phyloP scores from a whole-genome alignment of 805 yeast genomes.

The Suhomyces vadensis region DNA sequence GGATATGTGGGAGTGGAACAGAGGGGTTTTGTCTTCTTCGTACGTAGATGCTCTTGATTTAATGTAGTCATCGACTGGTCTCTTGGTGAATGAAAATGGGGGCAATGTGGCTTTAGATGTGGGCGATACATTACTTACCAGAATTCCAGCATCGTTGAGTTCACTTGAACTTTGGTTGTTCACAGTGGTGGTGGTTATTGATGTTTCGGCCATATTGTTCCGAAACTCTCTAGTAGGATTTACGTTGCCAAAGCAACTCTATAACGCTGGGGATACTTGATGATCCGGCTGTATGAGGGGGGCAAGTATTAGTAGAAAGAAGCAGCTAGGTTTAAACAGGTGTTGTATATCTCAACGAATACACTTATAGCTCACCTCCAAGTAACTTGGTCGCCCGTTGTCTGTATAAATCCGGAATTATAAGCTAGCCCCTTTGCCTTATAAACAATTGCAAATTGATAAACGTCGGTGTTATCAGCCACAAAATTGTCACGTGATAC shows the following conservation, averaged over 20 bases:
- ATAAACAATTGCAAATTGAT: constrained; percentile 1
- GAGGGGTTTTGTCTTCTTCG: background rate
- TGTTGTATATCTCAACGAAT: too few relatives aligned
- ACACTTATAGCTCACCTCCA: too few relatives aligned
- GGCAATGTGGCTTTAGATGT: constrained; percentile 13
- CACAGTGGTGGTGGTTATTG: background rate
- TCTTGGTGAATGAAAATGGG: constrained; percentile 34
- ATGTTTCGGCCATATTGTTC: background rate
- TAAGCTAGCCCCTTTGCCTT: background rate
- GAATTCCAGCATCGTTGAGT: background rate
- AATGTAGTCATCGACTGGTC: constrained; percentile 23
- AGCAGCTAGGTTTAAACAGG: too few relatives aligned
- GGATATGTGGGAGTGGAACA: constrained; percentile 29
- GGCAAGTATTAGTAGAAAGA: too few relatives aligned
- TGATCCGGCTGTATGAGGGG: too few relatives aligned
- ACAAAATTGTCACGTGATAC: background rate
- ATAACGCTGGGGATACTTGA: too few relatives aligned
- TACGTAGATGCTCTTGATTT: background rate
- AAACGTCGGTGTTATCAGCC: background rate
- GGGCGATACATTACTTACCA: background rate
- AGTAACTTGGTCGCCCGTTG: too few relatives aligned
- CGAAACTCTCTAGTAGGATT: background rate
- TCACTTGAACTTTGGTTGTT: background rate
- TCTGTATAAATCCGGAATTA: too few relatives aligned
- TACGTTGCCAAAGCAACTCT: constrained; percentile 4